Percentiles rank a stretch among this genome's conserved stretches.
Conservation (phyloP, 257 asterid species). For the Anisodus tanguticus region DNA sequence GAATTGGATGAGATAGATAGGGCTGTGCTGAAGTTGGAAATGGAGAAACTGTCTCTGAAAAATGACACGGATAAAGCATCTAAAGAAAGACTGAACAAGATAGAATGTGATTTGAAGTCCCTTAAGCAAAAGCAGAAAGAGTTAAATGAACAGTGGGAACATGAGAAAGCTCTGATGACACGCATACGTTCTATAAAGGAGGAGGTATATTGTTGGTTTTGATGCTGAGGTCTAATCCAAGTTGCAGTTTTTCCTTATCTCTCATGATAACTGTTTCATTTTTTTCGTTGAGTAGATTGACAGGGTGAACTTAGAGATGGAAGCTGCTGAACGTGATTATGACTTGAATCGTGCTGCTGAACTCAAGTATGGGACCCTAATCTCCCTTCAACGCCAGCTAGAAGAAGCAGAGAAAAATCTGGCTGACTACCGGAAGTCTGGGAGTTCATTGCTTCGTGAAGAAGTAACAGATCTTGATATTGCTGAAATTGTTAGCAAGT, state of each 20-base stretch:
- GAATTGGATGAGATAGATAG: slow-evolving; percentile 86
- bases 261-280: slow-evolving; percentile 28
- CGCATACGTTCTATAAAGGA: slow-evolving; percentile 76
- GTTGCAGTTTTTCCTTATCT: not conserved
- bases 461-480: slow-evolving; percentile 90
- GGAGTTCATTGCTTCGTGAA: slow-evolving; percentile 72
- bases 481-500: slow-evolving; percentile 85
- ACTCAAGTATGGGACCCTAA: slow-evolving; percentile 87
- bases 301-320: slow-evolving; percentile 93
- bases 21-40: slow-evolving; percentile 82
- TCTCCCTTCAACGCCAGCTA: slow-evolving; percentile 83
- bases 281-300: slow-evolving; percentile 57
- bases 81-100: slow-evolving; percentile 73
- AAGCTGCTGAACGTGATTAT: slow-evolving; percentile 96
- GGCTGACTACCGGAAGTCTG: slow-evolving; percentile 69
- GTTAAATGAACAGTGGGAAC: slow-evolving; percentile 84
- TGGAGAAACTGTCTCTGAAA: slow-evolving; percentile 89
- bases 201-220: slow-evolving; percentile 57
- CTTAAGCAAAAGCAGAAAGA: slow-evolving; percentile 70
- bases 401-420: slow-evolving; percentile 77
- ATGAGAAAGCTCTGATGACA: slow-evolving; percentile 76
- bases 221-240: not conserved
- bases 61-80: slow-evolving; percentile 86
- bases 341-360: slow-evolving; percentile 92
- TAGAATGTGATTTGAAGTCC: slow-evolving; percentile 74